Base-by-base conservation (phyloP, 768 basidiomycete genomes). In the Boletus pseudo-olivaceus region DNA sequence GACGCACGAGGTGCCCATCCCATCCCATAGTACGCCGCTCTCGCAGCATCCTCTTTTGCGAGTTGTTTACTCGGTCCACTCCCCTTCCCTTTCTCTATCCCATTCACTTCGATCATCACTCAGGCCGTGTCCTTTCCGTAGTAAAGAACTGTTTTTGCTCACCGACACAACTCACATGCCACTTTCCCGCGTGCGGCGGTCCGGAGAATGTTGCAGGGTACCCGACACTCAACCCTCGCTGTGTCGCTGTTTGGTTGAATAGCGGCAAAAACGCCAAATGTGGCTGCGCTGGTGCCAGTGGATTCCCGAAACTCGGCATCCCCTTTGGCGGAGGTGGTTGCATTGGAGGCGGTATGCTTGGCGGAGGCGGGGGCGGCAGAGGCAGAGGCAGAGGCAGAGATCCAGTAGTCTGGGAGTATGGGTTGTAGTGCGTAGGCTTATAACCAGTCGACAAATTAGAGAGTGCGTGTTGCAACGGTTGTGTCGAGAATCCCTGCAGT, bases 11-110 rank as follows among this genome's bases (percentile, higher is more conserved):
- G 67, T 51, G 82, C 81, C 88, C 88, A 90, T 33, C 88, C 88
- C 86, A 90, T 84, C 9, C 80, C 78, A 62, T 82, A 80, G 70
- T 81, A 88, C 9, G 88, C 88, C 60, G 82, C 74, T 53, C 80
- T 77, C 17, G 88, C 88, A 0, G 88, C 88, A 52, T 85, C 84
- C 62, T 90, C 88, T 67, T 89, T 90, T 7, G 88, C 88, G 2
- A 81, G 70, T 63, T 90, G 88, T 68, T 90, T 90, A 67, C 76
- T 86, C 49, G 76, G 73, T 29, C 87, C 86, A n/a, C 66, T 68
- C 2, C 88, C 89, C 46, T 74, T 69, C 11, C 88, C 88, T 62
- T 83, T 87, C 62, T 74, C 73, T 54, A 87, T 81, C 2, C 85
- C 86, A 60, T 89, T 85, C 47, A 88, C 89, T 89, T 63, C 10